Percentiles rank a stretch among this genome's conserved stretches.
Conservation (phyloP, 2,329 filamentous ascomycete species). For the Stagonosporopsis tanaceti region DNA sequence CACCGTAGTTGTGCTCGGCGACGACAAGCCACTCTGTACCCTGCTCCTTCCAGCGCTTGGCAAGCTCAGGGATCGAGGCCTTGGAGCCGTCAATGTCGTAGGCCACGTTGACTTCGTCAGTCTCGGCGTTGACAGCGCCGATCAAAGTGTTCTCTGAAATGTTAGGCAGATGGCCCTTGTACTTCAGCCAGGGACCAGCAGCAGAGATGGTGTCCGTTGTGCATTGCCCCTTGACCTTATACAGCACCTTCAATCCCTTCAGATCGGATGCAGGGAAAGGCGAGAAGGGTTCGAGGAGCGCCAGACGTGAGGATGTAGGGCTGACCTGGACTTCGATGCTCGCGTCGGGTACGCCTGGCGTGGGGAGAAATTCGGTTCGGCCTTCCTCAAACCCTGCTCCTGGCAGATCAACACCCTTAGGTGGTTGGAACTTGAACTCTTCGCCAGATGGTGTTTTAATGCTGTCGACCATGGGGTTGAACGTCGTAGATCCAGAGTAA, state of each 20-base stretch:
- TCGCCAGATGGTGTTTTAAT: slow-evolving; percentile 81
- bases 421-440: slow-evolving; percentile 85
- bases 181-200: slow-evolving; percentile 96
- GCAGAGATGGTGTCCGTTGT: slow-evolving; percentile 99
- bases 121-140: slow-evolving; percentile 16
- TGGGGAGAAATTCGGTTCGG: slow-evolving; percentile 75
- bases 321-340: slow-evolving; percentile 77
- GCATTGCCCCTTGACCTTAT: slow-evolving; percentile 97
- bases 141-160: slow-evolving; percentile 80
- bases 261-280: slow-evolving; percentile 82
- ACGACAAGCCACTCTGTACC: slow-evolving; percentile 14
- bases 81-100: slow-evolving; percentile 82
- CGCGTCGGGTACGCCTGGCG: slow-evolving; percentile 75
- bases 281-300: slow-evolving; percentile 87
- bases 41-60: slow-evolving; percentile 74
- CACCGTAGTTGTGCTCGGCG: slow-evolving; percentile 68
- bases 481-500: slow-evolving; percentile 89
- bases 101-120: slow-evolving; percentile 60
- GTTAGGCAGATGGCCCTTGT: slow-evolving; percentile 98
- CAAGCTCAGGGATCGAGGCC: slow-evolving; percentile 86
- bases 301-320: slow-evolving; percentile 88
- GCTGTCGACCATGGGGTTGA: slow-evolving; percentile 92
- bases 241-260: slow-evolving; percentile 80
- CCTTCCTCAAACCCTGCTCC: slow-evolving; percentile 82
- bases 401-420: slow-evolving; percentile 67